phyloP scores from a whole-genome alignment of 441 rosid species.

The Pelargonium citronellum region DNA sequence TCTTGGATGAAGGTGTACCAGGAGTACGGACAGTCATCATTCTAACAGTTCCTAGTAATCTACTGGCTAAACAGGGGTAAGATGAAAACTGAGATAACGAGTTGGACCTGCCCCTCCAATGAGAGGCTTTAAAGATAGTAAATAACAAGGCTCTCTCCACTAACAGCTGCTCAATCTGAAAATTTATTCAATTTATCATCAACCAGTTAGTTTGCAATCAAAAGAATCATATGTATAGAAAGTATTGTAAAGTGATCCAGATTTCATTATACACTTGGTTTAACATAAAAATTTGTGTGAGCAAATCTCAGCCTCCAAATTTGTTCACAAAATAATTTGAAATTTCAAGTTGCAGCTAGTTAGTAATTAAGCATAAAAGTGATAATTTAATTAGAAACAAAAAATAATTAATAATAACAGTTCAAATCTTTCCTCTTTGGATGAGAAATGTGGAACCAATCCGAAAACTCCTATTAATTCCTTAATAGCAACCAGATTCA shows the following conservation, averaged over 20 bases:
- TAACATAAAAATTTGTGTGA: no score
- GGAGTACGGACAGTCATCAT: slow-evolving; percentile 60
- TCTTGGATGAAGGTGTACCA: slow-evolving; percentile 76
- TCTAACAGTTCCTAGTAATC: slow-evolving; percentile 1
- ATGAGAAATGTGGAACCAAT: neutral
- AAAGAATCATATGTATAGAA: neutral
- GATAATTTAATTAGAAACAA: neutral
- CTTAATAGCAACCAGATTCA: neutral
- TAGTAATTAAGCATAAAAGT: neutral
- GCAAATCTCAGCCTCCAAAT: no score
- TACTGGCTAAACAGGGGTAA: neutral
- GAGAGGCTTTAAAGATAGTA: neutral
- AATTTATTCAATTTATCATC: neutral
- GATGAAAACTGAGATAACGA: neutral
- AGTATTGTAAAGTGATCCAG: neutral
- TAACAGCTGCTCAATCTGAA: neutral
- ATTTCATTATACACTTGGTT: no score
- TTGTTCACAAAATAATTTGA: neutral
- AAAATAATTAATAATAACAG: neutral
- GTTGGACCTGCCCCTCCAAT: neutral
- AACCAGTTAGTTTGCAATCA: neutral
- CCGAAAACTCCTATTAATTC: neutral
- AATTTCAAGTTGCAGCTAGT: neutral
- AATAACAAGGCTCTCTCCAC: neutral
- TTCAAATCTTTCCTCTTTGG: neutral